phyloP scores from a whole-genome alignment of 257 asterid species.

The Verbascum thapsus region DNA sequence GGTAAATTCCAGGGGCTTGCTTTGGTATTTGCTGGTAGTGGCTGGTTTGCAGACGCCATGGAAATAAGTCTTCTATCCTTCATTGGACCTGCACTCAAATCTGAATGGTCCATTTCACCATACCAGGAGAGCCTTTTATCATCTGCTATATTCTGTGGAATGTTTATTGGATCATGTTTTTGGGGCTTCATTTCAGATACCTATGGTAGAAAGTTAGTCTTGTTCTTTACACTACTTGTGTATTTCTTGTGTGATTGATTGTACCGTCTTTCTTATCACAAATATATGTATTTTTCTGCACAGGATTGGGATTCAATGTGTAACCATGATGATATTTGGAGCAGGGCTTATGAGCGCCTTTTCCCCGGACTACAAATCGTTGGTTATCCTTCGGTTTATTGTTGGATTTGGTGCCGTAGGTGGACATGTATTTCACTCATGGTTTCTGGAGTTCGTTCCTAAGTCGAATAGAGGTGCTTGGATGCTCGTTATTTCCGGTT shows the following conservation, averaged over 20 bases:
- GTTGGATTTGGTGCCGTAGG: conserved; percentile 52
- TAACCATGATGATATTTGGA: conserved; percentile 1
- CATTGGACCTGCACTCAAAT: conserved; percentile 36
- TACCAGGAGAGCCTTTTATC: conserved; percentile 34
- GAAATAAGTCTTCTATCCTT: conserved; percentile 35
- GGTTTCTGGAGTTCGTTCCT: conserved; percentile 55
- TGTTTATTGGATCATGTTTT: conserved; percentile 37
- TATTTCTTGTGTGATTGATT: too few species aligned
- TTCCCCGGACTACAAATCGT: conserved; percentile 31
- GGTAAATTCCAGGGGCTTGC: conserved; percentile 34
- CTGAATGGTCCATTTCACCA: conserved; percentile 39
- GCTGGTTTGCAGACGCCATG: conserved; percentile 37
- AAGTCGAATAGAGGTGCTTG: conserved; percentile 47
- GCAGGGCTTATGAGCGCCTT: conserved; percentile 34
- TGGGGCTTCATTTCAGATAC: conserved; percentile 40
- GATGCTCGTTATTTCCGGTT: conserved; percentile 29
- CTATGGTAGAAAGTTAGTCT: conserved; percentile 35
- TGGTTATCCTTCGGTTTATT: conserved; percentile 38
- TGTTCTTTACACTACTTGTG: too few species aligned
- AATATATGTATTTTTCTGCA: neutral
- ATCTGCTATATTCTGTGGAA: conserved; percentile 35
- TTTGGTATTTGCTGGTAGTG: conserved; percentile 29
- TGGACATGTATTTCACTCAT: conserved; percentile 43
- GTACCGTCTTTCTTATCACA: too few species aligned
- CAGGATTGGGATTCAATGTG: conserved; percentile 25